Evolutionary conservation across 2,329 filamentous ascomycete species (phyloP).

Genomic region (Stachybotrys elegans): DNA sequence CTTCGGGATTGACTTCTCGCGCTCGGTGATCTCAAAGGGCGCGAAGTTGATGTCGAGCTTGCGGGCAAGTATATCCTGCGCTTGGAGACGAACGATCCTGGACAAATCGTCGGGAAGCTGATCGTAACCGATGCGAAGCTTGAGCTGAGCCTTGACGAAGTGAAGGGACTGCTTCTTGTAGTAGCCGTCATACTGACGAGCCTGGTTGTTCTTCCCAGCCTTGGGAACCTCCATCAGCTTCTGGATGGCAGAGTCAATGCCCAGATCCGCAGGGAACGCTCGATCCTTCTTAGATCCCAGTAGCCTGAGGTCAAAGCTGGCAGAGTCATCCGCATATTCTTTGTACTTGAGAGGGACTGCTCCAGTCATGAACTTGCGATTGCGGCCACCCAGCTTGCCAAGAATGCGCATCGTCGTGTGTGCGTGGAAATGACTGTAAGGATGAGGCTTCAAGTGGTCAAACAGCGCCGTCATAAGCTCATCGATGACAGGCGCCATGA

Average conservation of each 20-base stretch:
- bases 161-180: conserved; percentile 94
- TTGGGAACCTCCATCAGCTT: conserved; percentile 81
- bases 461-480: conserved; percentile 97
- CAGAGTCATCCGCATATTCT: conserved; percentile 78
- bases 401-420: conserved; percentile 97
- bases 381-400: conserved; percentile 91
- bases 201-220: conserved; percentile 42
- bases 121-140: conserved; percentile 84
- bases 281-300: conserved; percentile 86
- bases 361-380: conserved; percentile 90
- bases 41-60: conserved; percentile 68
- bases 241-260: conserved; percentile 81
- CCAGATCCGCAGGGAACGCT: conserved; percentile 80
- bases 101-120: conserved; percentile 85
- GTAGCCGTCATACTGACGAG: conserved; percentile 66
- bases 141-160: conserved; percentile 82
- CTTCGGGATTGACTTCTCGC: conserved; percentile 79
- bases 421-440: conserved; percentile 95
- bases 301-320: conserved; percentile 83
- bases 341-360: conserved; percentile 80
- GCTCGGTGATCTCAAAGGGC: conserved; percentile 69
- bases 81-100: conserved; percentile 78
- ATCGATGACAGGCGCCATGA: conserved; percentile 98
- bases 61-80: conserved; percentile 72
- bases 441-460: conserved; percentile 88